A percentile compares a stretch with the other conserved stretches of the same genome.
Evolutionary conservation across 768 basidiomycete genomes (phyloP).

Genomic region (Tephrocybe sp.): DNA sequence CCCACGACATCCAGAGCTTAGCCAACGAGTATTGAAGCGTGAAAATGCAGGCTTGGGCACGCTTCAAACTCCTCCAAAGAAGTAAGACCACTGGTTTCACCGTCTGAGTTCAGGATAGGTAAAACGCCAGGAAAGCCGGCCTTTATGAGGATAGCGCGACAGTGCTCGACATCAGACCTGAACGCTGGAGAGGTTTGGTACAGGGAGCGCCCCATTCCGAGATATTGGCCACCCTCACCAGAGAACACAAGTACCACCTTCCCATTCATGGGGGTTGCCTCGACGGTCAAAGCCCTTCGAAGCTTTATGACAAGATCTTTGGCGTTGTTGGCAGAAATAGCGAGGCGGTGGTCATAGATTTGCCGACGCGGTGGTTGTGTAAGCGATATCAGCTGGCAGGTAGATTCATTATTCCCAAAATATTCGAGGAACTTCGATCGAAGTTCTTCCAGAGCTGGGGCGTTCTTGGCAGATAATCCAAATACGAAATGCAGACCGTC

Average conservation of each 20-base stretch:
- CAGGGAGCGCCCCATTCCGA: slow-evolving; percentile 58
- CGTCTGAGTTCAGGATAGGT: slow-evolving; percentile 34
- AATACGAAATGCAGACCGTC: slow-evolving; percentile 38
- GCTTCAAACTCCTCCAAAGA: slow-evolving; percentile 40
- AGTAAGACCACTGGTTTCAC: slow-evolving; percentile 18
- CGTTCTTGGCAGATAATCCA: slow-evolving; percentile 62
- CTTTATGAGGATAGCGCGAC: slow-evolving; percentile 46
- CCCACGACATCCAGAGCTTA: slow-evolving; percentile 68
- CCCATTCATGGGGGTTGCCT: slow-evolving; percentile 22
- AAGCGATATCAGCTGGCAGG: slow-evolving; percentile 53
- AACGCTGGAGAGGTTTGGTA: slow-evolving; percentile 52
- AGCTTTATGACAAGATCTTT: slow-evolving; percentile 49
- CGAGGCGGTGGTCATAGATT: slow-evolving; percentile 49
- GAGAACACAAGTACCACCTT: slow-evolving; percentile 66
- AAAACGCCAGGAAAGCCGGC: slow-evolving; percentile 52
- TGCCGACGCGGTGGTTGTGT: slow-evolving; percentile 67
- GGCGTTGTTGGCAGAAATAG: slow-evolving; percentile 40
- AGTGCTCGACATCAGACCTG: slow-evolving; percentile 51
- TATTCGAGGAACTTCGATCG: slow-evolving; percentile 46
- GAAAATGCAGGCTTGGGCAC: slow-evolving; percentile 54
- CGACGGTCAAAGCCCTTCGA: slow-evolving; percentile 28
- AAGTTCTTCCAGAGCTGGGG: slow-evolving; percentile 42
- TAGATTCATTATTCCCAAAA: slow-evolving; percentile 33
- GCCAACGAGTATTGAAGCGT: slow-evolving; percentile 62
- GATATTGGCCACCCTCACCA: slow-evolving; percentile 69